Percentiles rank a stretch among this genome's conserved stretches.
Conservation (phyloP, 1,284 basidiomycete species). For the Golubevia pallescens region DNA sequence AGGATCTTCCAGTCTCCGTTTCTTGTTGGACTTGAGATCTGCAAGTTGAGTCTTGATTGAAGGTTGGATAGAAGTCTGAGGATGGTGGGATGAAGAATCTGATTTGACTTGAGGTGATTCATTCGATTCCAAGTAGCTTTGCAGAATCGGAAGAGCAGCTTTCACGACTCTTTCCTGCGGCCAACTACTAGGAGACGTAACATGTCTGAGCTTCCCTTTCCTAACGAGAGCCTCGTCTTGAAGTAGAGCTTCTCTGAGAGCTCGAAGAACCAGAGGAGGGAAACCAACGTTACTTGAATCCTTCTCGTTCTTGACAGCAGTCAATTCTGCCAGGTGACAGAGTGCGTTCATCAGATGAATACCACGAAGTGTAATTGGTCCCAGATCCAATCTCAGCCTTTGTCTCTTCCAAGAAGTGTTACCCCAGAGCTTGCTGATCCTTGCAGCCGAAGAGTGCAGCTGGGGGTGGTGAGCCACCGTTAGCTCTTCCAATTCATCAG, state of each 20-base stretch:
- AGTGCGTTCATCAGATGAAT: no score
- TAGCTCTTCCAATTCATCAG: no score
- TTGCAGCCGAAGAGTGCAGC: no score
- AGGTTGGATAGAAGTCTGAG: background rate
- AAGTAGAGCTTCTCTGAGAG: background rate
- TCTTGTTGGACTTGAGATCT: background rate
- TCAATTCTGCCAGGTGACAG: no score
- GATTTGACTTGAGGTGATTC: no score
- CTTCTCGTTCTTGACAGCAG: no score
- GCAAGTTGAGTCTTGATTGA: background rate
- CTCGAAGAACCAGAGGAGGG: no score
- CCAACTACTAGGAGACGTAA: background rate
- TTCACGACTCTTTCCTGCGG: background rate
- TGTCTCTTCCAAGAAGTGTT: background rate
- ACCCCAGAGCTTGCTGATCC: no score
- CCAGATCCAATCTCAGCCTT: background rate
- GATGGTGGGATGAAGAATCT: background rate
- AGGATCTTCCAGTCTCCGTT: background rate
- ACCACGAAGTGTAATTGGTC: background rate
- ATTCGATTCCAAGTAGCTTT: no score
- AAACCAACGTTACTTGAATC: background rate
- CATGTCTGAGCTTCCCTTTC: background rate
- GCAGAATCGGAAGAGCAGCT: background rate
- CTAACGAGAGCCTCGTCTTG: background rate
- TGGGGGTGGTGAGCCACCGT: no score